phyloP scores from a whole-genome alignment of 2,329 filamentous ascomycete genomes.

The Aspergillus calidoustus region DNA sequence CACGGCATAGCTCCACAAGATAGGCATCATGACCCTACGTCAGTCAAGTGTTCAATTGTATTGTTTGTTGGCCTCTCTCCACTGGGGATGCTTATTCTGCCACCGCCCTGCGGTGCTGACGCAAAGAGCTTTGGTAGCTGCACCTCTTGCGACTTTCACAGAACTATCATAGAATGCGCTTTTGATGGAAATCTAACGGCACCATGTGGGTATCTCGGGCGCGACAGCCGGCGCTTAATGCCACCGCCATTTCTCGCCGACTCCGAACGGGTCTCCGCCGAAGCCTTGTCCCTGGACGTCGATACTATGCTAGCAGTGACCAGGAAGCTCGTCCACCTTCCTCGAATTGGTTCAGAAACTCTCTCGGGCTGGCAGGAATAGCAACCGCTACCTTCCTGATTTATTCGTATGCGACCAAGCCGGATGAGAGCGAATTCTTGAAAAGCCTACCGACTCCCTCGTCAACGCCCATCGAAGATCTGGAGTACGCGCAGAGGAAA shows the following conservation, averaged over 20 bases:
- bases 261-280: conserved; percentile 27
- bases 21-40: conserved; percentile 4
- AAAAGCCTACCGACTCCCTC: conserved; percentile 27
- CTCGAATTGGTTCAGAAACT: conserved; percentile 36
- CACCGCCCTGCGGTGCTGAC: conserved; percentile 34
- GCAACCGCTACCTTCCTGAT: conserved; percentile 37
- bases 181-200: conserved; percentile 7
- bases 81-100: conserved; percentile 38
- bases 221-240: conserved; percentile 29
- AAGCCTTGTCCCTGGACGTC: conserved; percentile 30
- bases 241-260: conserved; percentile 28
- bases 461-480: conserved; percentile 56
- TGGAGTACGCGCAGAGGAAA: conserved; percentile 87
- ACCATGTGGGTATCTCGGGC: conserved; percentile 36
- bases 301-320: conserved; percentile 36
- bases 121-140: conserved; percentile 31
- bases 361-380: conserved; percentile 36
- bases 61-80: conserved; percentile 18
- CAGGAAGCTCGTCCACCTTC: conserved; percentile 20
- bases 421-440: conserved; percentile 24
- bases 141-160: neutral
- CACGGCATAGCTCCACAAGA: neutral
- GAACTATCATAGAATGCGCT: conserved; percentile 8
- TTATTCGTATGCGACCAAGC: conserved; percentile 36
- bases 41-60: neutral